Conservation (phyloP, 768 basidiomycete genomes). For the Lanmaoa rubissima region DNA sequence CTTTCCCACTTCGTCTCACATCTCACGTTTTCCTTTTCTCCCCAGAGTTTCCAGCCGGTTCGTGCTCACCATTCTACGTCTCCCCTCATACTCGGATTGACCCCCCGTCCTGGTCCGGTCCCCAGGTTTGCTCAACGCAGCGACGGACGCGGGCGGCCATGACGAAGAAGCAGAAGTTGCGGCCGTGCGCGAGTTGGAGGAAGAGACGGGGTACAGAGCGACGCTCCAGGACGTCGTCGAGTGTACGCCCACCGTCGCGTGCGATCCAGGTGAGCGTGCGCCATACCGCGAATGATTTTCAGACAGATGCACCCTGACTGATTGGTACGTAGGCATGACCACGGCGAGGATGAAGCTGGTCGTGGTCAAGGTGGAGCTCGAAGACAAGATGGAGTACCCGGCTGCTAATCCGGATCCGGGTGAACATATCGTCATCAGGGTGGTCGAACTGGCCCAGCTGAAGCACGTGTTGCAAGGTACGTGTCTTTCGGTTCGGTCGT, state of each 20-base stretch:
- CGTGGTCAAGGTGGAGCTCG: conserved; percentile 63
- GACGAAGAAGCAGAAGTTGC: conserved; percentile 73
- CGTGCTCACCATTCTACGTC: conserved; percentile 26
- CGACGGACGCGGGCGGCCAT: conserved; percentile 16
- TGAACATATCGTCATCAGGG: conserved; percentile 74
- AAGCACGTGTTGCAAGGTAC: conserved; percentile 64
- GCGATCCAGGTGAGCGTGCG: conserved; percentile 59
- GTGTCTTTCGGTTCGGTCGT: conserved; percentile 16
- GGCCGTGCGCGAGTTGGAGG: conserved; percentile 85
- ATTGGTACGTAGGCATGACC: conserved; percentile 71
- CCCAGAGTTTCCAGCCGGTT: conserved; percentile 58
- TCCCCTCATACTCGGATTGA: not conserved
- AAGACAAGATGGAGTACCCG: conserved; percentile 66
- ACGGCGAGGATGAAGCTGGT: conserved; percentile 92
- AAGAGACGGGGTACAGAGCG: conserved; percentile 89
- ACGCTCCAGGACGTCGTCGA: conserved; percentile 52
- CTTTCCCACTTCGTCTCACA: no score
- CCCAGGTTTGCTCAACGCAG: conserved; percentile 79
- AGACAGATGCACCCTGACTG: not conserved
- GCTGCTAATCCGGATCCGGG: conserved; percentile 79
- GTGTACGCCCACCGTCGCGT: conserved; percentile 57
- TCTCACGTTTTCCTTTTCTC: not conserved
- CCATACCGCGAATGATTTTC: not conserved
- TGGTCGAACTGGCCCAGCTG: conserved; percentile 68
- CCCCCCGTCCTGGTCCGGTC: not conserved